Percentiles rank a stretch among this genome's conserved stretches.
These are phyloP conservation scores for Roridomyces roridus DNA, from an alignment of 768 basidiomycete genomes.

Conservation along the genomic window DNA sequence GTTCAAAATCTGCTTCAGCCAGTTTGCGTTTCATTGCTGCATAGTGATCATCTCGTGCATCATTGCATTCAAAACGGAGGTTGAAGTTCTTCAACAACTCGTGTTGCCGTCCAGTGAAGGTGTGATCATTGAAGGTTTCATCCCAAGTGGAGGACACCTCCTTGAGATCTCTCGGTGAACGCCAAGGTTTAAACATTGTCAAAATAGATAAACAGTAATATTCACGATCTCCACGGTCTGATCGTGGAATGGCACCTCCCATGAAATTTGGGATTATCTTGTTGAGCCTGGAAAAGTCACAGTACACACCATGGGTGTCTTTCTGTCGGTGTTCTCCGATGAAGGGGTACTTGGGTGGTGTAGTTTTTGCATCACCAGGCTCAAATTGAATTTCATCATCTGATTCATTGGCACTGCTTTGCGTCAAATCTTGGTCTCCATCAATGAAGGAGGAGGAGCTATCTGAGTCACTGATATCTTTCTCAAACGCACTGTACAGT, in stretches of 20 bases:
- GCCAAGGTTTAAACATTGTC: slow-evolving; percentile 33
- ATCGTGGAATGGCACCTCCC: slow-evolving; percentile 29
- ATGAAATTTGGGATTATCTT: slow-evolving; percentile 33
- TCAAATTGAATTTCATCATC: background rate
- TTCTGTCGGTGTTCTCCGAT: background rate
- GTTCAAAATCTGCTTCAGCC: background rate
- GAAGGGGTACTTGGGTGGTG: background rate
- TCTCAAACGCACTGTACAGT: background rate
- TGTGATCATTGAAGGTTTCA: slow-evolving; percentile 19
- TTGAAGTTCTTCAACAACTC: slow-evolving; percentile 33
- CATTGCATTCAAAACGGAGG: slow-evolving; percentile 35
- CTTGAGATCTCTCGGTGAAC: slow-evolving; percentile 28
- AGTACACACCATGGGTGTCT: background rate
- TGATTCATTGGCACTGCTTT: background rate
- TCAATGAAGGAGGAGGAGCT: too few species aligned
- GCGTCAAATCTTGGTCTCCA: background rate
- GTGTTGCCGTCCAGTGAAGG: slow-evolving; percentile 18
- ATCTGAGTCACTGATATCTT: background rate
- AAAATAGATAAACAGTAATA: slow-evolving; percentile 35
- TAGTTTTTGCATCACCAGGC: background rate
- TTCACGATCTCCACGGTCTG: slow-evolving; percentile 36
- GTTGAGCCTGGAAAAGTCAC: background rate
- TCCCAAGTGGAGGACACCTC: slow-evolving; percentile 22
- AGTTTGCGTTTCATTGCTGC: slow-evolving; percentile 23
- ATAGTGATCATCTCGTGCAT: slow-evolving; percentile 36